Base-by-base conservation (phyloP, 306 rosid genomes). In the Astragalus glycyphyllos region DNA sequence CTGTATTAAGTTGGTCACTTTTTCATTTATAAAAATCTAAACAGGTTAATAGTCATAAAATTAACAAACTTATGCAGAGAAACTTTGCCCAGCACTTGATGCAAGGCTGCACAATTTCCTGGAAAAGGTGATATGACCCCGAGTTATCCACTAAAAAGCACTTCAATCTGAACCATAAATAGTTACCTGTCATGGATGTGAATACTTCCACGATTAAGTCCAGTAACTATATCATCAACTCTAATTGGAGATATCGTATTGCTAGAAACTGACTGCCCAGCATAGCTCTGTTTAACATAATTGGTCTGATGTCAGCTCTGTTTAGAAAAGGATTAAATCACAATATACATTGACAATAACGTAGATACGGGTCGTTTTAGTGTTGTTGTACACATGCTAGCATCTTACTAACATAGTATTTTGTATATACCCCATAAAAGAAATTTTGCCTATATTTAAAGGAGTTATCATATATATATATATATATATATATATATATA, bases 211-310 rank as follows among this genome's bases (percentile, higher is more conserved):
- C 23, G 23, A 20, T 20, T 20, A 20, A 20, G 23, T 20, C 23
- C 23, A 20, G 23, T 20, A 20, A 86, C 82, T 76, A 86, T 71
- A 48, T 84, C 90, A 60, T 76, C 61, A 44, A 68, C 65, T 60
- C 71, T 69, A 47, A 55, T 32, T 15, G 38, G 62, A 65, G 73
- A 54, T 12, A 68, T 49, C 45, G 92, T 45, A 65, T 58, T 47
- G 53, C 63, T 68, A 62, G 78, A 75, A 67, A 45, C 78, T 10
- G 48, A 72, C 58, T 70, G 77, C 63, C 63, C 76, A 32, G 58
- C 67, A 45, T 68, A 68, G 49, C 65, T 79, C 55, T 75, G 78
- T 68, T 69, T 86, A 77, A 68, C 76, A 74, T 49, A 49, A 77
- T 53, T 77, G 48, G 85, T 69, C 55, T 56, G 75, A 62, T 13